Base-by-base conservation (phyloP, 345 rosid species). In the Trapa bicornis region DNA sequence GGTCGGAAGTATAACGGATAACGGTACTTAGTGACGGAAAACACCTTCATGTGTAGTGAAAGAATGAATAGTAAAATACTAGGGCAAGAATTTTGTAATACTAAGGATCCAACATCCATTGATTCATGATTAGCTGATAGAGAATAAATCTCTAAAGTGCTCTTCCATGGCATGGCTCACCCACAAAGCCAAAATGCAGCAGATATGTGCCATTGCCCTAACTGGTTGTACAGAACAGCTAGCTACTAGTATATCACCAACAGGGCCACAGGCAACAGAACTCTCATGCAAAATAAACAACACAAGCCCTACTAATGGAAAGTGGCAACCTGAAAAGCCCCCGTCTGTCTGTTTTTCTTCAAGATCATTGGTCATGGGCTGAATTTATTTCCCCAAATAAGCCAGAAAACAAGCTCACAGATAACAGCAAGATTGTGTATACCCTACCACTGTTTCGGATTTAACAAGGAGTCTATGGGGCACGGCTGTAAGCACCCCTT, bases 401-500 rank as follows among this genome's bases (percentile, higher is more conserved):
- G 60, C 60, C 60, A 8, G 60, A 4, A 54, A 58, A 10, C 63
- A 58, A 58, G 38, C 63, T 15, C 63, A 58, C 3, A 35, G 29
- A 22, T 22, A 58, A 35, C 14, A 57, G 12, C 32, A 3, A 1
- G 3, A n/a, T 22, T 22, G 37, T 38, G 3, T 35, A 3, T 32
- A 58, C 15, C 63, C 63, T 58, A 58, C 63, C 11, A 5, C 63
- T 33, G 38, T 58, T 58, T 12, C 10, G 11, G 63, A 11, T 54
- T 22, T 5, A 35, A 32, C 11, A 7, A 14, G 29, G 56, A 22
- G 53, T 8, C 36, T 47, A 73, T 7, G 74, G 60, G 38, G 71
- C 68, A 36, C 70, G 80, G 50, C 58, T 50, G 4, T 74, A 56
- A 70, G 65, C 67, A 45, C 63, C 73, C 67, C 83, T 54, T 1